Evolutionary conservation across 1,284 basidiomycete genomes (phyloP), one percentile per base, ranked within the genome.

Genomic region (Taiwanofungus camphoratus): DNA sequence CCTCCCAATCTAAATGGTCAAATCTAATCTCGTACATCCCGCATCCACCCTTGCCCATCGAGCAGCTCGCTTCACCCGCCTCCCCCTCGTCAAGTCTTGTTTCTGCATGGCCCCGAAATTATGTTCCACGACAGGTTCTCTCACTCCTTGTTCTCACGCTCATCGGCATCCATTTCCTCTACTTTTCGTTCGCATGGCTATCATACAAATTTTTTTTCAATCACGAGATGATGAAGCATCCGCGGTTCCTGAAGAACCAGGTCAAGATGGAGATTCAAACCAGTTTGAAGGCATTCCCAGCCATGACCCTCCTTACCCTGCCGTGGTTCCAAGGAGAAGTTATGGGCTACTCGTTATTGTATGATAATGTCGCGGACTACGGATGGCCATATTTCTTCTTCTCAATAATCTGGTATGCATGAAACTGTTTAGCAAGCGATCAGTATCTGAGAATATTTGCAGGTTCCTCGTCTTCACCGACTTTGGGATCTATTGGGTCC

Each of bases 311-410:
- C 19, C 64, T 98, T 42, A 98, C 92, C 0, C 68, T 98, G 13
- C 95, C 95, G 0, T 96, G 89, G 87, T 98, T 99, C 71, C 68
- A 93, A 52, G 86, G 75, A 4, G 95, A 99, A 65, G 91, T 95
- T 2, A 76, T 89, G 62, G 96, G 96, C 1, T 79, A 90, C 56
- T 84, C 85, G 18, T 76, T 67, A 62, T 59, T 97, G 33, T 99
- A 98, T 61, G 76, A 88, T 46, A 73, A 82, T 41, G 67, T 92
- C 19, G 75, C 73, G 32, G 82, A 90, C 0, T 84, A 86, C 49
- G 86, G 80, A 15, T 84, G 79, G 69, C 48, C 59, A 1, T 90
- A 88, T 57, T 56, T 89, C 12, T 48, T 79, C 43, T 66, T 78
- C 20, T 86, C 82, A 1, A 63, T 82, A 20, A 68, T 76, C 9